These are phyloP conservation scores for Sanchytrium tribonematis DNA, from an alignment of 371 early-diverging fungal species.

Conservation along the genomic window DNA sequence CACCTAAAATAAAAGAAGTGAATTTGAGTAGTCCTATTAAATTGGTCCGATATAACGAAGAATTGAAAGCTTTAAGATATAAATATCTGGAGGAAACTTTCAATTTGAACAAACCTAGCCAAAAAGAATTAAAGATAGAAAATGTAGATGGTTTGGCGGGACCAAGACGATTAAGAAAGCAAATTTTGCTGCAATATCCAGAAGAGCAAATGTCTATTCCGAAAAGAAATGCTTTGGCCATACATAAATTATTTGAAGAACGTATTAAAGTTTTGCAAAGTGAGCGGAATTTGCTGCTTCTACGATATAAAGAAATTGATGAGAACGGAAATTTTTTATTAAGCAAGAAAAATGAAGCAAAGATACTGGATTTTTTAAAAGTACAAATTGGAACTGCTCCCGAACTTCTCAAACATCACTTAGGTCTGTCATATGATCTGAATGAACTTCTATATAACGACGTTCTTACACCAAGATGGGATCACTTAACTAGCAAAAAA, in stretches of 20 bases:
- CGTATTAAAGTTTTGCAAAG: neutral
- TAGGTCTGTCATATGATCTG: neutral
- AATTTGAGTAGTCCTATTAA: neutral
- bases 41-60: neutral
- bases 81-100: neutral
- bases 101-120: neutral
- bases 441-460: neutral
- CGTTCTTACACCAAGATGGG: neutral
- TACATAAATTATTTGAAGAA: neutral
- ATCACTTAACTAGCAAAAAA: neutral
- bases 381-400: neutral
- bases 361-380: neutral
- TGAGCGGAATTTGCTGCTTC: neutral
- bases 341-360: neutral
- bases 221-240: neutral
- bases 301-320: neutral
- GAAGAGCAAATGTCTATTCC: neutral
- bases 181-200: neutral
- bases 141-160: neutral
- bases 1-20: neutral
- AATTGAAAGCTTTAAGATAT: neutral
- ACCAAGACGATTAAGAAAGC: neutral
- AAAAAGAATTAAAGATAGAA: neutral
- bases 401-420: neutral
- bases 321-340: neutral